These are phyloP conservation scores for Leucogyrophana mollusca DNA, from an alignment of 768 basidiomycete genomes.

Conservation along the genomic window DNA sequence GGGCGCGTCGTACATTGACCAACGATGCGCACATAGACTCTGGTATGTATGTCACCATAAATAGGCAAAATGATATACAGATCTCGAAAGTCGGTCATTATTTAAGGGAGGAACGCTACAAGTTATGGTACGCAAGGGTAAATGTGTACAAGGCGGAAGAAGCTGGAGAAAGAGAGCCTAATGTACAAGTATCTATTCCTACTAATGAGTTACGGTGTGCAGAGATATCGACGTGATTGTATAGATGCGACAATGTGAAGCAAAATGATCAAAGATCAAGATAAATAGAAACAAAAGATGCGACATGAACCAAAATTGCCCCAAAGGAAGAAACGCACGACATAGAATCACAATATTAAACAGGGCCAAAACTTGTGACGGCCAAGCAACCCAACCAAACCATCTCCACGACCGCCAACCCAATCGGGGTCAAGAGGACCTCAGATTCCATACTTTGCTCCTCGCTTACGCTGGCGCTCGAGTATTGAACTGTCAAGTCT, in stretches of 20 bases:
- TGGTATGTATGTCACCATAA: too few species aligned
- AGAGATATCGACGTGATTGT: conserved; percentile 7
- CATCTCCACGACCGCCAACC: conserved; percentile 51
- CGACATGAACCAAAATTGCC: not conserved
- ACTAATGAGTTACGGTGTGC: conserved; percentile 12
- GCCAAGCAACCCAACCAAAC: conserved; percentile 56
- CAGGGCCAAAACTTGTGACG: conserved; percentile 39
- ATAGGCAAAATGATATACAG: too few species aligned
- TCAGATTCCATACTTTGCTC: conserved; percentile 43
- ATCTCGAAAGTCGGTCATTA: too few species aligned
- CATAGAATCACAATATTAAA: conserved; percentile 6
- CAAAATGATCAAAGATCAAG: not conserved
- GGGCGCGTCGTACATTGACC: too few species aligned
- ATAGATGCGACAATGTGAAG: conserved; percentile 2
- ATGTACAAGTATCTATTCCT: conserved; percentile 22
- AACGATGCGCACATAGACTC: too few species aligned
- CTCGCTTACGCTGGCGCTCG: conserved; percentile 34
- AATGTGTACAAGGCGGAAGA: conserved; percentile 19
- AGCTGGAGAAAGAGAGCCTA: conserved; percentile 8
- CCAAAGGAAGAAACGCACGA: not conserved
- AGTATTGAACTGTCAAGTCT: conserved; percentile 11
- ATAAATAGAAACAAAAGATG: not conserved
- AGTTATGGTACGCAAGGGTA: conserved; percentile 1
- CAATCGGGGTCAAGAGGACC: conserved; percentile 42
- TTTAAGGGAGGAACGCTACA: not conserved